Evolutionary conservation across 345 rosid species (phyloP), one percentile per base, ranked within the genome.

Genomic region (Ceriops decandra): DNA sequence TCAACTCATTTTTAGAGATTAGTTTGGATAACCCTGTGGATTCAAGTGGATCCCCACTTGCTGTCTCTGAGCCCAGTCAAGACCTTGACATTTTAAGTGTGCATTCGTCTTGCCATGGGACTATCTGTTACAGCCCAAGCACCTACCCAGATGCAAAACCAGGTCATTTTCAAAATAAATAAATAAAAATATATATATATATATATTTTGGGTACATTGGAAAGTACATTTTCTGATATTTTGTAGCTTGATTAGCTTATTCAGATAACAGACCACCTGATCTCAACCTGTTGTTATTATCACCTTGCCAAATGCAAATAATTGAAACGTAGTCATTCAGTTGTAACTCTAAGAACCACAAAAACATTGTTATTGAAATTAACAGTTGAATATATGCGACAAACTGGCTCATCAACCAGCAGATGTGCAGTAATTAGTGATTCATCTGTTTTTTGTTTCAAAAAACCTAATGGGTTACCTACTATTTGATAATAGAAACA

Each of bases 121-220:
- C 79, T 32, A 63, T 85, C 66, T 64, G 76, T 63, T 83, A 76
- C 77, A 84, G 81, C 82, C 91, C 95, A 73, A 86, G 81, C 80
- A 76, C 81, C 79, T 89, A 83, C 71, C 95, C 98, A 57, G 85
- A 87, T 71, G 97, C 97, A 68, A 85, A 74, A 77, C 91, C 89
- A 86, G 98, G 97, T 93, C 71, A 57, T 63, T 24, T 54, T 57
- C 47, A 51, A 51, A n/a, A n/a, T n/a, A n/a, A n/a, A n/a, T n/a
- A n/a, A n/a, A n/a, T n/a, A n/a, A n/a, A n/a, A n/a, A n/a, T n/a
- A n/a, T n/a, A n/a, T n/a, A 52, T 62, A 16, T 64, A 24, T 24
- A 24, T 24, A 24, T 24, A 24, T 28, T 54, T 57, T 13, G 49
- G 49, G 5, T 13, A 42, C 49, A 42, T 42, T 13, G 17, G 49